Evolutionary conservation across 805 yeast species (phyloP).

Genomic region (Candida suzukii): DNA sequence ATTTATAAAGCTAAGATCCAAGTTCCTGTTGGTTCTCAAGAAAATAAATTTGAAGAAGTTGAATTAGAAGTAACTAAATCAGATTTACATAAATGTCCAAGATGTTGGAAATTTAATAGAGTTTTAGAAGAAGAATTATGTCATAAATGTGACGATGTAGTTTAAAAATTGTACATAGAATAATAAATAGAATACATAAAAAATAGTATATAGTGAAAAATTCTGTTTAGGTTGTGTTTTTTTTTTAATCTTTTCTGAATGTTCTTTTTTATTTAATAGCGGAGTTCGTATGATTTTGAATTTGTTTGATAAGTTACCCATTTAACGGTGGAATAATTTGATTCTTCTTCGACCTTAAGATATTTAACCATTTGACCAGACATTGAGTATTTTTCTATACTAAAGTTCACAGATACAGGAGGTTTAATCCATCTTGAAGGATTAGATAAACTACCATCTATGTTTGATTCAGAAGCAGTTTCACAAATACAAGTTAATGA

Average conservation of each 20-base stretch:
- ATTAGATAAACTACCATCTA: no score
- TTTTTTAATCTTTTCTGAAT: not conserved
- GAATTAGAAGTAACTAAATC: constrained; percentile 18
- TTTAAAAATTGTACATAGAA: constrained; percentile 5
- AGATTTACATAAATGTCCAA: constrained; percentile 62
- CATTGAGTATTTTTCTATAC: constrained; percentile 65
- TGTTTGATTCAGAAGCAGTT: constrained; percentile 25
- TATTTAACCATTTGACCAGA: constrained; percentile 72
- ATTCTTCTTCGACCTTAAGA: constrained; percentile 54
- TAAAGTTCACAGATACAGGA: constrained; percentile 66
- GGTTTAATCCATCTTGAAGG: constrained; percentile 64
- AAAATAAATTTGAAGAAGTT: constrained; percentile 18
- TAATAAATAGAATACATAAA: not conserved
- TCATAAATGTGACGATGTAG: constrained; percentile 48
- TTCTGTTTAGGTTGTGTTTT: not conserved
- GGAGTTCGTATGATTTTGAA: constrained; percentile 76
- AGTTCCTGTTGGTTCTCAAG: not conserved
- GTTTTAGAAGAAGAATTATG: constrained; percentile 50
- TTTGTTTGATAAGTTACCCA: constrained; percentile 79
- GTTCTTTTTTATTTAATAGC: constrained; percentile 38
- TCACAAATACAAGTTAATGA: constrained; percentile 40
- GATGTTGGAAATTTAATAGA: constrained; percentile 86
- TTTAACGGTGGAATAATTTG: constrained; percentile 64
- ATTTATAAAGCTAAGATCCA: constrained; percentile 11
- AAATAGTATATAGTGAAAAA: not conserved